Evolutionary conservation across 495 filamentous ascomycete species (phyloP).

Genomic region (Niebla homalea): DNA sequence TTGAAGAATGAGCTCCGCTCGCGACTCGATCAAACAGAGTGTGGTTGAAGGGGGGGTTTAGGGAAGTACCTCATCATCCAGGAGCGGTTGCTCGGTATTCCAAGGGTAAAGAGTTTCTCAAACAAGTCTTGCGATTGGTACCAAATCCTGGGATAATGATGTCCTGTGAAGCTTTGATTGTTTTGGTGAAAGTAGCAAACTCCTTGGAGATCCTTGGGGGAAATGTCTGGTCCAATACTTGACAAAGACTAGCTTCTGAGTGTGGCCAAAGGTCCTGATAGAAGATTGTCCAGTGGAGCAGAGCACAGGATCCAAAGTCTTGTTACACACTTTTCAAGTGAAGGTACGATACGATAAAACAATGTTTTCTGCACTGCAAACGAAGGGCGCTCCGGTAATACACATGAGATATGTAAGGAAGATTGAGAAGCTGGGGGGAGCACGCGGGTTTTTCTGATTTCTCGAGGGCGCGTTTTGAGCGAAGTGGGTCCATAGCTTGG

Average conservation of each 20-base stretch:
- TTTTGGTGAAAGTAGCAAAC: too few relatives aligned
- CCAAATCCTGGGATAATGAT: too few relatives aligned
- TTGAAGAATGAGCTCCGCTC: too few relatives aligned
- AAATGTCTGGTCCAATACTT: background rate
- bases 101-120: background rate
- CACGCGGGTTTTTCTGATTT: background rate
- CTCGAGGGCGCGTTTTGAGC: background rate
- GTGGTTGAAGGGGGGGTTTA: background rate
- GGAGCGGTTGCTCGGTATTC: conserved; percentile 4
- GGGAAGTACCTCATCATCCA: conserved; percentile 8
- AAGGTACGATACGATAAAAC: background rate
- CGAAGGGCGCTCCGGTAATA: background rate
- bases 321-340: background rate
- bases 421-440: background rate
- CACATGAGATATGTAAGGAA: background rate
- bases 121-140: background rate
- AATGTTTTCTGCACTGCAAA: background rate
- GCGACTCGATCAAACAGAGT: too few relatives aligned
- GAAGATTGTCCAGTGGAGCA: background rate
- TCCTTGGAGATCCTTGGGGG: background rate
- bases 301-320: too few relatives aligned
- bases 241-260: background rate
- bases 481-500: conserved; percentile 2
- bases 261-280: background rate
- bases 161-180: too few relatives aligned